Base-by-base conservation (phyloP, 306 rosid genomes). In the Alnus rubra region DNA sequence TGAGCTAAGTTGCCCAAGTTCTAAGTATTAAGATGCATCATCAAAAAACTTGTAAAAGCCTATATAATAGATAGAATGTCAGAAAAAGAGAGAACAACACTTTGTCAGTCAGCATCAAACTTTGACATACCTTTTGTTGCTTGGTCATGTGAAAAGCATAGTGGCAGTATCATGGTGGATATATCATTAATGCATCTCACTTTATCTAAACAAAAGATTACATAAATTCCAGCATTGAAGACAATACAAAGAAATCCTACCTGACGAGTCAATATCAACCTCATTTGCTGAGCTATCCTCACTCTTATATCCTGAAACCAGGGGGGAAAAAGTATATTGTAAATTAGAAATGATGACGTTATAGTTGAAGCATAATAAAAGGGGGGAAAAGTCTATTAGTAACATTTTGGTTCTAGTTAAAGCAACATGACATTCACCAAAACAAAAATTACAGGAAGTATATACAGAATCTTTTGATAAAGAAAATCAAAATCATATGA, bases 281-380 rank as follows among this genome's bases (percentile, higher is more conserved):
- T 84, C 96, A 30, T 86, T 83, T 50, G 71, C 90, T 35, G 96
- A 90, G 88, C 90, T 76, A 80, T 92, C 97, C 88, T 89, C 98
- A 69, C 91, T 86, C 78, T 77, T 75, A 84, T 89, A 89, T 74
- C 98, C 97, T 90, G 84, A 71, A 84, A 74, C 6, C 71, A 33
- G 52, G n/a, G 73, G 74, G 55, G 53, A 45, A 31, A 53, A 65
- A 73, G 63, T 11, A 31, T 68, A 73, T 10, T 31, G 49, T 9
- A 67, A 77, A 42, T 18, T 39, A 63, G 16, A 12, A 68, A 76
- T 19, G 53, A 52, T 44, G 45, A 81, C 42, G 68, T 74, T 11
- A 18, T n/a, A 31, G 7, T 53, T 49, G 52, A 49, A 49, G 52
- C 13, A 49, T 49, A 49, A 10, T 49, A 12, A 49, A 49, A 49